These are phyloP conservation scores for Rhynchospora pubera DNA, from an alignment of 176 grass and related monocot species.

Conservation along the genomic window DNA sequence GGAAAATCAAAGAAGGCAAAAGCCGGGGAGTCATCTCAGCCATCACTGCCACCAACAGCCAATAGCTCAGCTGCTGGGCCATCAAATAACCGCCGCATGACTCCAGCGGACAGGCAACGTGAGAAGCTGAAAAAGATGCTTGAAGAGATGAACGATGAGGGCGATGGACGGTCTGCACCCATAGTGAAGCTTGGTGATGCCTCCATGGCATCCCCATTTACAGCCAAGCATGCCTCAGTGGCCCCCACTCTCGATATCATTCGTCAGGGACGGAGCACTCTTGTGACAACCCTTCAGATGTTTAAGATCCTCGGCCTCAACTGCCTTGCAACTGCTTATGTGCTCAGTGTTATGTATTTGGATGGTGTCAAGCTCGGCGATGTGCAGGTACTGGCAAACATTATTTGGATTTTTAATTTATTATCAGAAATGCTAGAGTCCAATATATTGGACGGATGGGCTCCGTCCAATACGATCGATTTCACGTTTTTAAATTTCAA, in stretches of 20 bases:
- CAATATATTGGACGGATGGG: too few relatives aligned
- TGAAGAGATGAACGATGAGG: conserved; percentile 89
- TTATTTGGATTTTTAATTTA: neutral
- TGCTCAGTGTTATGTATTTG: conserved; percentile 96
- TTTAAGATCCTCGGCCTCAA: conserved; percentile 99
- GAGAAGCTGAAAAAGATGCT: conserved; percentile 91
- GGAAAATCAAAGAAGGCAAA: conserved; percentile 68
- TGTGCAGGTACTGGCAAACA: conserved; percentile 38
- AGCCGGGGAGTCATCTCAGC: conserved; percentile 39
- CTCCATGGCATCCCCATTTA: conserved; percentile 97
- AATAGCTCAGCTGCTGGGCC: conserved; percentile 32
- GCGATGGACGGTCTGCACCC: conserved; percentile 58
- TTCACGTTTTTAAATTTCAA: too few relatives aligned
- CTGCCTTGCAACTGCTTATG: conserved; percentile 91
- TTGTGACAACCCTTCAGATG: conserved; percentile 99
- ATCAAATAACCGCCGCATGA: conserved; percentile 43
- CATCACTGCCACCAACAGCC: conserved; percentile 26
- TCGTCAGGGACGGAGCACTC: conserved; percentile 84
- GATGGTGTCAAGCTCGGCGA: conserved; percentile 97
- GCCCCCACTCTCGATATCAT: conserved; percentile 93
- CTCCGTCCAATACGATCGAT: too few relatives aligned
- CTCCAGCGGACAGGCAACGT: conserved; percentile 69
- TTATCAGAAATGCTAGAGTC: too few relatives aligned
- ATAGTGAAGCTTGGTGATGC: conserved; percentile 96
- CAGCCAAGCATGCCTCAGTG: conserved; percentile 94